A percentile compares a stretch with the other conserved stretches of the same genome.
Conservation (phyloP, 2,329 filamentous ascomycete genomes). For the Ramularia endophylla region DNA sequence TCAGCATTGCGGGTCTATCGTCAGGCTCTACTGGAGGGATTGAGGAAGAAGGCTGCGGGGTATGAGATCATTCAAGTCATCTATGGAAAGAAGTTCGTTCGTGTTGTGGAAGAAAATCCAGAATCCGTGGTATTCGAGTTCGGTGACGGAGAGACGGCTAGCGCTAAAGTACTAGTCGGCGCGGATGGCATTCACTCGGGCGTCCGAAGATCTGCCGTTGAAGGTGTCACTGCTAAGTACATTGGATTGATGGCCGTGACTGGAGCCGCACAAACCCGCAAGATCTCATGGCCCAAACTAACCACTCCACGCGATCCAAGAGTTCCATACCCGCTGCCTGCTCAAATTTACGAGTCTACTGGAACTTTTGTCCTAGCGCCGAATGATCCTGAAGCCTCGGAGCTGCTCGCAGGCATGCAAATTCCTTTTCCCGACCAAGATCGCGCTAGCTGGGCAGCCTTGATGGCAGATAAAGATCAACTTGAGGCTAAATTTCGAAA, state of each 20-base stretch:
- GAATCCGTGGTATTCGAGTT: slow-evolving; percentile 27
- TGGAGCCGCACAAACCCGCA: too few species aligned
- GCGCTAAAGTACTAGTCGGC: slow-evolving; percentile 28
- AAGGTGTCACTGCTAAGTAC: too few species aligned
- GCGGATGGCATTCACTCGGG: slow-evolving; percentile 31
- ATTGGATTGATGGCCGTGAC: too few species aligned
- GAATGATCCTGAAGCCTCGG: too few species aligned
- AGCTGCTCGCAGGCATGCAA: too few species aligned
- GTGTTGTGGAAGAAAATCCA: slow-evolving; percentile 34
- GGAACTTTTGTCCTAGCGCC: too few species aligned
- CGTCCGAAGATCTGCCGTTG: slow-evolving; percentile 33
- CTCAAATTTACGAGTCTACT: too few species aligned
- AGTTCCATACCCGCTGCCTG: too few species aligned
- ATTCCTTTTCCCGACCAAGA: slow-evolving; percentile 24
- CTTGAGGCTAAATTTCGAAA: neutral
- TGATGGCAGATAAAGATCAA: slow-evolving; percentile 23
- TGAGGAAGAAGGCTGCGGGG: slow-evolving; percentile 35
- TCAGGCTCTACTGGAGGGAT: slow-evolving; percentile 43
- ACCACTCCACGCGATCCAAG: too few species aligned
- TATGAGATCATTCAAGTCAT: slow-evolving; percentile 41
- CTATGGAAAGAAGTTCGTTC: slow-evolving; percentile 44
- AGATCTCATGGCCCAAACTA: too few species aligned
- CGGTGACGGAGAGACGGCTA: slow-evolving; percentile 24
- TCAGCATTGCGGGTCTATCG: slow-evolving; percentile 40
- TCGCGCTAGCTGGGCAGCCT: slow-evolving; percentile 29